Base-by-base conservation (phyloP, 202 grass and related monocot genomes). In the Schoenoplectus tabernaemontani region DNA sequence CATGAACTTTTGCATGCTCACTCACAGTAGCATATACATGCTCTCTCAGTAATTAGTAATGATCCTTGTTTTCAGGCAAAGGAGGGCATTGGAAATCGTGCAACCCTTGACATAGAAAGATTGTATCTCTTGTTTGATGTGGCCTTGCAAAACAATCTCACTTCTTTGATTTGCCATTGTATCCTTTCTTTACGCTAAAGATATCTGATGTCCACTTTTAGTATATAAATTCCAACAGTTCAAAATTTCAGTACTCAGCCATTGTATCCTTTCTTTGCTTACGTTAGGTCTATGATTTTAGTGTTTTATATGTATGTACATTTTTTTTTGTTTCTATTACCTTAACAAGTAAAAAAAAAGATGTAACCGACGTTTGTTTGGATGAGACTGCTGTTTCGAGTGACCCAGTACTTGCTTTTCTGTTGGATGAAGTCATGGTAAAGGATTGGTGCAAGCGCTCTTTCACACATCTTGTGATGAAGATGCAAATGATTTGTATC, bases 351-450 rank as follows among this genome's bases (percentile, higher is more conserved):
- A n/a, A 26, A 50, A 72, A 63, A 63, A 63, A 80, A 98, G 96
- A 95, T 92, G 89, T 95, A 57, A 86, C 84, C 66, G 89, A 98
- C 74, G 89, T 98, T 65, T 98, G 96, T 92, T 92, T 98, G 91
- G 87, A 98, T 78, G 96, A 98, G 83, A 94, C 83, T 87, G 96
- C 96, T 64, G 96, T 95, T 11, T 98, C 96, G 58, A 95, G 96
- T 88, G 96, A 98, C 82, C 96, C 96, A 42, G 84, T 98, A 68
- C 79, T 94, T 78, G 86, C 96, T 75, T 98, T 98, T 95, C 91
- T 98, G 85, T 88, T 98, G 83, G 96, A 95, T 44, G 96, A 98
- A 89, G 96, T 98, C 43, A 89, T 98, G 33, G 89, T 98, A 79
- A 98, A 98, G 82, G 91, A 98, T 81, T 98, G 95, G 95, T 98